A percentile compares a stretch with the other conserved stretches of the same genome.
Evolutionary conservation across 2,329 filamentous ascomycete genomes (phyloP).

Genomic region (Ophiognomonia clavigignenti-juglandacearum): DNA sequence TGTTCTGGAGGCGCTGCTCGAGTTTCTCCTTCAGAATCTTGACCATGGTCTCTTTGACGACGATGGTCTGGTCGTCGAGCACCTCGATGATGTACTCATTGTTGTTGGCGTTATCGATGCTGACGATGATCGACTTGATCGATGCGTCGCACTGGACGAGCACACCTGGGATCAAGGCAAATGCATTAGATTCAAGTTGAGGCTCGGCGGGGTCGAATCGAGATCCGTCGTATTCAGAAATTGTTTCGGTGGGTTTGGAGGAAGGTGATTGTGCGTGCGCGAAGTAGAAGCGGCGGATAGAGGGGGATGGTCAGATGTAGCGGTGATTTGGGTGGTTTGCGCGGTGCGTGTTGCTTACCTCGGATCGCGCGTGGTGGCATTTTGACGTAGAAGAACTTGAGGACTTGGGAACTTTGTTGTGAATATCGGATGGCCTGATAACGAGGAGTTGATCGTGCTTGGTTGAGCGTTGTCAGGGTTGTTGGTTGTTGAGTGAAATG

Average conservation of each 20-base stretch:
- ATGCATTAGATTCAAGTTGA: no score
- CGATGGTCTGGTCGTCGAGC: slow-evolving; percentile 69
- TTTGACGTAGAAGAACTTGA: no score
- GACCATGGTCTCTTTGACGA: slow-evolving; percentile 72
- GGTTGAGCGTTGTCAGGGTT: no score
- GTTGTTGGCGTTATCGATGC: slow-evolving; percentile 65
- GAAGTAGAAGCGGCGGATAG: not conserved
- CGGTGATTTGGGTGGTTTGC: no score
- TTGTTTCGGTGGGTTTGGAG: not conserved
- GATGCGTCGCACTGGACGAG: slow-evolving; percentile 80
- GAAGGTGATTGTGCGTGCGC: not conserved
- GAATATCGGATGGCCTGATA: no score
- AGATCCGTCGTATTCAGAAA: not conserved
- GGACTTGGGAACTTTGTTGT: no score
- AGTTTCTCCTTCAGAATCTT: slow-evolving; percentile 61
- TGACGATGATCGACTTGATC: slow-evolving; percentile 80
- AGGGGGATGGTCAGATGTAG: no score
- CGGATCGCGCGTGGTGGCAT: slow-evolving; percentile 53
- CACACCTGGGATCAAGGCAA: slow-evolving; percentile 46
- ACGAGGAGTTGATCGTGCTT: no score
- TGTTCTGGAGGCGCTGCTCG: slow-evolving; percentile 53
- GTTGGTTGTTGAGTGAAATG: no score
- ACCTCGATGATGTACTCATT: slow-evolving; percentile 77
- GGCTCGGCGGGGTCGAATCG: no score
- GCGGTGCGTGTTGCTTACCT: no score